Base-by-base conservation (phyloP, 2,329 filamentous ascomycete genomes). In the Boeremia exigua region DNA sequence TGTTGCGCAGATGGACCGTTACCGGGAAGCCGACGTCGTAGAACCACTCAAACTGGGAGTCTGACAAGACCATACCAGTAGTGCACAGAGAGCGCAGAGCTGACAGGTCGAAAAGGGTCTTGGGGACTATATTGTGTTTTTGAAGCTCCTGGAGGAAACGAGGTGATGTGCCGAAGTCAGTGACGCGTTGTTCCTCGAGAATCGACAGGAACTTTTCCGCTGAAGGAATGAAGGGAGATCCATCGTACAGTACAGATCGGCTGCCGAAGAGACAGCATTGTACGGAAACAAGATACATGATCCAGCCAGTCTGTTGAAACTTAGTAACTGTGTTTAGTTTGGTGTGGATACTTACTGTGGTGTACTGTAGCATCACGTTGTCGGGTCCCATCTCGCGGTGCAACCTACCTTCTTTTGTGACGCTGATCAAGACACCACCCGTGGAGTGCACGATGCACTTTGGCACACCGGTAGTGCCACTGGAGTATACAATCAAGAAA, bases 381-480 rank as follows among this genome's bases (percentile, higher is more conserved):
- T 78, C 70, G 0, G 80, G 69, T 0, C 72, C 72, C 37, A 81
- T 63, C 44, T 82, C 77, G 6, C 78, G 72, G 61, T 88, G 84
- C 19, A 88, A 67, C 19, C 70, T 74, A 1, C 77, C 79, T 71
- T 96, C 91, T 69, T 93, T 88, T 36, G 73, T 74, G 2, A 71
- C 69, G 44, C 75, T 90, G 60, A 91, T 59, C 28, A 90, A 73
- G 1, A 85, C 77, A 0, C 88, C 87, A 3, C 89, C 89, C 1
- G 86, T 83, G 1, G 86, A 88, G 72, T 96, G 92, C 2, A 94
- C 90, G 60, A 96, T 95, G 56, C 90, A 92, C 69, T 96, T 96
- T 11, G 92, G 92, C 17, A 84, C 86, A 4, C 92, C 91, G 0
- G 92, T 96, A 0, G 91, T 96, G 2, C 91, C 91, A 1, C 87